These are phyloP conservation scores for Lagenidium sp. DNA, from an alignment of 352 stramenopile genomes.

Conservation along the genomic window DNA sequence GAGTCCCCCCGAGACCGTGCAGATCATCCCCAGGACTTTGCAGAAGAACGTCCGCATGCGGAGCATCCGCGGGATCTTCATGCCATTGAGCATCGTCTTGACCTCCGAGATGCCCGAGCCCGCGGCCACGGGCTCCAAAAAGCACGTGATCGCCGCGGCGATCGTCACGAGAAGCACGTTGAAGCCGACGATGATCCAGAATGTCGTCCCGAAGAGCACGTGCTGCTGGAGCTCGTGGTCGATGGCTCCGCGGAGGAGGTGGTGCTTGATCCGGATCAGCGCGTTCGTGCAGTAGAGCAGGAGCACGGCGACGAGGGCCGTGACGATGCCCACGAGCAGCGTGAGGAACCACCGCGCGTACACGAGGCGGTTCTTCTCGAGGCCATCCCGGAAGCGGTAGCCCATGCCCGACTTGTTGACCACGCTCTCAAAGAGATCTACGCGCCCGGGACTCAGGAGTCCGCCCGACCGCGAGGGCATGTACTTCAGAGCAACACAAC, in stretches of 20 bases:
- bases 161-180: constrained; percentile 66
- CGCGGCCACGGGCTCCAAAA: constrained; percentile 64
- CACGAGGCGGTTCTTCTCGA: constrained; percentile 68
- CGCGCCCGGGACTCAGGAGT: background rate
- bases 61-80: constrained; percentile 78
- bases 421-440: constrained; percentile 83
- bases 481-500: background rate
- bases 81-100: constrained; percentile 90
- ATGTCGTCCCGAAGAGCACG: constrained; percentile 65
- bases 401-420: constrained; percentile 81
- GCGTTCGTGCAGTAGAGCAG: constrained; percentile 73
- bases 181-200: constrained; percentile 58
- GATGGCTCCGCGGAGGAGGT: constrained; percentile 57
- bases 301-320: constrained; percentile 66
- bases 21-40: constrained; percentile 86
- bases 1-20: constrained; percentile 74
- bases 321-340: constrained; percentile 61
- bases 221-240: constrained; percentile 40
- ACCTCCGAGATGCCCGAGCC: constrained; percentile 89
- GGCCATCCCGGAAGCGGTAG: constrained; percentile 75
- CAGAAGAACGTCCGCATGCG: constrained; percentile 72
- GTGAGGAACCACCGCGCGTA: constrained; percentile 80
- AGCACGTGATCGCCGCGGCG: constrained; percentile 63
- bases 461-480: background rate
- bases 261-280: constrained; percentile 59